phyloP scores from a whole-genome alignment of 2,329 filamentous ascomycete species.

The Ophiostoma sp. region DNA sequence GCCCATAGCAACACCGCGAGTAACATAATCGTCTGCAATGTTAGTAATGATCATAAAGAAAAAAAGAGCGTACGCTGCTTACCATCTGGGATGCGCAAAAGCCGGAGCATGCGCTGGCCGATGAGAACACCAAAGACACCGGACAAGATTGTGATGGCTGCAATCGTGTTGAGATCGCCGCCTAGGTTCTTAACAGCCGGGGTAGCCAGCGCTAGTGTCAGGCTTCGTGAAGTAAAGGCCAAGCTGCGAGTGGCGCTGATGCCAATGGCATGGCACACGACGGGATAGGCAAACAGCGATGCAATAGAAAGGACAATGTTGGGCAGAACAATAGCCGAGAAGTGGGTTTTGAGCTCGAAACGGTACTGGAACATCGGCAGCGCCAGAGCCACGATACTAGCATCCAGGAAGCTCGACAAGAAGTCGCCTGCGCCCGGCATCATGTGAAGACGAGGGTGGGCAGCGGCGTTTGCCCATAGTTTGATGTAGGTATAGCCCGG shows the following conservation, averaged over 20 bases:
- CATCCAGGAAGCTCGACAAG: slow-evolving; percentile 50
- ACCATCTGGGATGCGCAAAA: slow-evolving; percentile 47
- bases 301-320: slow-evolving; percentile 47
- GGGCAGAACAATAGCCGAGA: slow-evolving; percentile 49
- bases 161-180: slow-evolving; percentile 51
- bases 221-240: slow-evolving; percentile 50
- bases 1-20: slow-evolving; percentile 56
- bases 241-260: slow-evolving; percentile 48
- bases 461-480: slow-evolving; percentile 41
- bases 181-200: slow-evolving; percentile 52
- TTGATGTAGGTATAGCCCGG: slow-evolving; percentile 49
- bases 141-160: slow-evolving; percentile 53
- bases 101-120: slow-evolving; percentile 44
- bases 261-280: slow-evolving; percentile 48
- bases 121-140: slow-evolving; percentile 54
- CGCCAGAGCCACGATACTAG: slow-evolving; percentile 53
- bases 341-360: slow-evolving; percentile 49
- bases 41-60: too few relatives aligned
- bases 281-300: slow-evolving; percentile 54
- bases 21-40: slow-evolving; percentile 53
- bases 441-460: not conserved
- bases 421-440: slow-evolving; percentile 53
- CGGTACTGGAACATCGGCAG: slow-evolving; percentile 58
- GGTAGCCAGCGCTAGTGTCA: slow-evolving; percentile 56
- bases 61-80: too few relatives aligned